Evolutionary conservation across 139 green algal species (phyloP).

Genomic region (Volvox reticuliferus): DNA sequence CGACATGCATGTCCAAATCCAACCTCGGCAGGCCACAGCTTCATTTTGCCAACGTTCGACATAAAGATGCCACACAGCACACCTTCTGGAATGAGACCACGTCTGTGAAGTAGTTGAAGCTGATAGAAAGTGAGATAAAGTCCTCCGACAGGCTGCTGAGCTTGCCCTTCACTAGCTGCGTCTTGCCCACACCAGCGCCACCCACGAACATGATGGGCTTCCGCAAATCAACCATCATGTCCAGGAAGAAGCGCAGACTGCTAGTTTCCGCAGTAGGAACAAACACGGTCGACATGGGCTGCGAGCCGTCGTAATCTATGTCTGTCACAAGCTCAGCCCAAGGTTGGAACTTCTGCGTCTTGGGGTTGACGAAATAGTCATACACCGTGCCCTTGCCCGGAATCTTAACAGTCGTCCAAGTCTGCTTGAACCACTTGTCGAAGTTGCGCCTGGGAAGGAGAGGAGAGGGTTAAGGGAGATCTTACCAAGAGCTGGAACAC

Average conservation of each 20-base stretch:
- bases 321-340: conserved; percentile 90
- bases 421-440: conserved; percentile 94
- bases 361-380: conserved; percentile 92
- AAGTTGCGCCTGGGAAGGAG: conserved; percentile 74
- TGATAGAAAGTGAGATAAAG: conserved; percentile 79
- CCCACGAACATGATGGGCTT: conserved; percentile 97
- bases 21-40: too few relatives aligned
- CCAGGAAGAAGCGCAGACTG: conserved; percentile 88
- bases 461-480: too few relatives aligned
- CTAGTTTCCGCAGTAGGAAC: conserved; percentile 90
- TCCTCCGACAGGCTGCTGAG: conserved; percentile 77
- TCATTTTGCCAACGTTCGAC: too few relatives aligned
- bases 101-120: conserved; percentile 93
- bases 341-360: conserved; percentile 87
- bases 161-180: conserved; percentile 93
- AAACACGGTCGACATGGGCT: conserved; percentile 84
- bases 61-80: too few relatives aligned
- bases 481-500: too few relatives aligned
- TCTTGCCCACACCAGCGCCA: conserved; percentile 86
- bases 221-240: conserved; percentile 83
- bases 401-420: conserved; percentile 87
- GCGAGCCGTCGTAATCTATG: conserved; percentile 77
- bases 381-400: conserved; percentile 87
- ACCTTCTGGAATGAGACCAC: conserved; percentile 72
- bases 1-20: too few relatives aligned